phyloP scores from a whole-genome alignment of 1,284 basidiomycete species.

The Meira nashicola region DNA sequence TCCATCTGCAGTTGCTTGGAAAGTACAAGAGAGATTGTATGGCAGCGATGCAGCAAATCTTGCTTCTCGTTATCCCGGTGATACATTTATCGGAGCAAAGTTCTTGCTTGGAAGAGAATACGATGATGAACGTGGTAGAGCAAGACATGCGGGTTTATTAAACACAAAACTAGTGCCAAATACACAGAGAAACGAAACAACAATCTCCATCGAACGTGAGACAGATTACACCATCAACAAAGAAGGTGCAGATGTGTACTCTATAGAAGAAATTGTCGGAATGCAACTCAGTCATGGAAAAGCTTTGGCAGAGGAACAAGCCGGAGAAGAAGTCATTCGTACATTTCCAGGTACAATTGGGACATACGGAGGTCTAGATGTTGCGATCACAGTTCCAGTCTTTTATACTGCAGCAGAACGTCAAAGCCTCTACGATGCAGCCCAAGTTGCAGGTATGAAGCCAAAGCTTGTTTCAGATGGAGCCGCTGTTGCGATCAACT shows the following conservation, averaged over 20 bases:
- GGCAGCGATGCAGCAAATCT: constrained; percentile 80
- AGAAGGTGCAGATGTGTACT: constrained; percentile 16
- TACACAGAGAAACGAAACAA: constrained; percentile 21
- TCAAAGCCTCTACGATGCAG: constrained; percentile 74
- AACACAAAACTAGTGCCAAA: constrained; percentile 33
- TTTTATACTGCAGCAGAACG: constrained; percentile 64
- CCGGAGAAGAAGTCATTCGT: constrained; percentile 54
- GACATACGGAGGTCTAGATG: constrained; percentile 45
- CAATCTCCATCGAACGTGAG: constrained; percentile 28
- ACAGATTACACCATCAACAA: constrained; percentile 17
- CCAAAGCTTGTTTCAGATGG: constrained; percentile 87
- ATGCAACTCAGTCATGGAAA: constrained; percentile 91
- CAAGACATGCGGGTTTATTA: constrained; percentile 29
- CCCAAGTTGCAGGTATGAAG: constrained; percentile 80
- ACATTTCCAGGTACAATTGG: constrained; percentile 34
- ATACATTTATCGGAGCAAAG: constrained; percentile 83
- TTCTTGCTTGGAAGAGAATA: constrained; percentile 64
- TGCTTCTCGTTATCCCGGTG: constrained; percentile 80
- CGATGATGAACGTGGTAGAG: constrained; percentile 19
- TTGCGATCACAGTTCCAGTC: constrained; percentile 49
- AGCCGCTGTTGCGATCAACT: constrained; percentile 63
- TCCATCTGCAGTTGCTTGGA: constrained; percentile 64
- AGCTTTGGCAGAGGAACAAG: constrained; percentile 73
- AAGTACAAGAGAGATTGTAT: constrained; percentile 68
- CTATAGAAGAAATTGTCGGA: constrained; percentile 82